Conservation (phyloP, 306 rosid species). For the Cercis canadensis region DNA sequence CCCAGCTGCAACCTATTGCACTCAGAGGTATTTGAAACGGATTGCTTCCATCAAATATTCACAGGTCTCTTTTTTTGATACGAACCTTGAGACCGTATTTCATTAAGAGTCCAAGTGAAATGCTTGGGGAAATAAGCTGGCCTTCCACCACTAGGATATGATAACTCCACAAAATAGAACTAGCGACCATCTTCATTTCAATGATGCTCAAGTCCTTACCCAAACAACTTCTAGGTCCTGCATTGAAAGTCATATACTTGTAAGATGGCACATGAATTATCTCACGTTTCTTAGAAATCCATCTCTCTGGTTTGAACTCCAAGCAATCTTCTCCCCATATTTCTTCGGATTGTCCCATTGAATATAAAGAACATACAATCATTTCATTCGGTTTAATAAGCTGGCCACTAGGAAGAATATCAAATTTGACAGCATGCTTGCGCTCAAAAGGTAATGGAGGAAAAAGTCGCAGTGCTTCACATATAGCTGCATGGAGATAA, state of each 20-base stretch:
- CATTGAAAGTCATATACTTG: conserved; percentile 40
- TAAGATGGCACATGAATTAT: neutral
- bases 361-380: conserved; percentile 21
- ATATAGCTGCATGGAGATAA: conserved; percentile 42
- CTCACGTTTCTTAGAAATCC: too few relatives aligned
- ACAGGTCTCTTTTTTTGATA: conserved; percentile 3
- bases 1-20: too few relatives aligned
- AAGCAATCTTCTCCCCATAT: conserved; percentile 46
- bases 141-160: conserved; percentile 25
- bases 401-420: conserved; percentile 50
- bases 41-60: neutral
- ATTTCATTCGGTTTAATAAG: neutral
- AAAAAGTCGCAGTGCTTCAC: conserved; percentile 43
- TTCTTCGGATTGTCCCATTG: conserved; percentile 43
- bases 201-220: conserved; percentile 40
- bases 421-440: neutral
- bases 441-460: conserved; percentile 42
- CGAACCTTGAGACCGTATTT: conserved; percentile 45
- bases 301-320: conserved; percentile 36
- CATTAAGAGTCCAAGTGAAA: conserved; percentile 37
- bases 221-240: conserved; percentile 45
- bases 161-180: conserved; percentile 28
- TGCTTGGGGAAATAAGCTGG: conserved; percentile 2
- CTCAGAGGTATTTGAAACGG: too few relatives aligned
- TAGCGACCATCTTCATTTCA: conserved; percentile 38